These are phyloP conservation scores for Euryodendron excelsum DNA, from an alignment of 148 eudicot species.

Conservation along the genomic window DNA sequence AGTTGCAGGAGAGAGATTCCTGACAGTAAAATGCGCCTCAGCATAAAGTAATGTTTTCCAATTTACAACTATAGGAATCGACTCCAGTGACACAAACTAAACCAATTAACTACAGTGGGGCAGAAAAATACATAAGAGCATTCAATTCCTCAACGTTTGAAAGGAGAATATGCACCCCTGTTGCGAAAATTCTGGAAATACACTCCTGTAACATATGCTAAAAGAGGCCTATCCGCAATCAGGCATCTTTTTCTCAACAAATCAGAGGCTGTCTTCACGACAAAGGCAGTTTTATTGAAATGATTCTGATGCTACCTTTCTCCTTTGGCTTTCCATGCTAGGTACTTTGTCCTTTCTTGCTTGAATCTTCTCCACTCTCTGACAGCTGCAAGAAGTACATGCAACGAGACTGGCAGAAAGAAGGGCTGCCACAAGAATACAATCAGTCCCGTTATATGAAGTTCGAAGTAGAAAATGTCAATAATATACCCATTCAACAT, in stretches of 20 bases:
- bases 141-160: no score
- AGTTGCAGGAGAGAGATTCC: no score
- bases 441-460: background rate
- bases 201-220: background rate
- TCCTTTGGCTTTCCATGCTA: conserved; percentile 56
- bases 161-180: no score
- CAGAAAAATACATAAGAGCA: no score
- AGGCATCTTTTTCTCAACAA: no score
- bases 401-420: conserved; percentile 68
- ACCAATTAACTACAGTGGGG: background rate
- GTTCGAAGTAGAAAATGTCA: background rate
- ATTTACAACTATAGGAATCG: no score
- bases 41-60: no score
- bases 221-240: background rate
- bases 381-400: conserved; percentile 72
- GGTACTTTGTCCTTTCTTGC: conserved; percentile 55
- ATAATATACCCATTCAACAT: background rate
- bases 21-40: no score
- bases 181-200: background rate
- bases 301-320: background rate
- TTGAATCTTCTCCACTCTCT: conserved; percentile 83
- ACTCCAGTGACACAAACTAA: no score
- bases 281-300: background rate
- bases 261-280: background rate
- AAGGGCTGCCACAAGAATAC: conserved; percentile 61